A percentile compares a stretch with the other conserved stretches of the same genome.
Conservation (phyloP, 192 early-diverging fungal genomes). For the Haplosporangium gracile region DNA sequence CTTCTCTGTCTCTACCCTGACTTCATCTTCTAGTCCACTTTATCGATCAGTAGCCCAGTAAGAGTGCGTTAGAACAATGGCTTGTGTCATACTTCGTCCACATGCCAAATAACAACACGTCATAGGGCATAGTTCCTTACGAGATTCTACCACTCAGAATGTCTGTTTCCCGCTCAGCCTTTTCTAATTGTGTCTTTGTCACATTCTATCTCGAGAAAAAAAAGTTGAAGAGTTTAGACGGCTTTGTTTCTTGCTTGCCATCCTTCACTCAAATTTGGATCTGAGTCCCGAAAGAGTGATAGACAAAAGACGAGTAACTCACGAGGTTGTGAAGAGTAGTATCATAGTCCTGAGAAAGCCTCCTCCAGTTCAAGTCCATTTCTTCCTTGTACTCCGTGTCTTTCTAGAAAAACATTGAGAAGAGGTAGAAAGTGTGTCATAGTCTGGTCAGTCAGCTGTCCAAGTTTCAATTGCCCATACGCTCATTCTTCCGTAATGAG, state of each 20-base stretch:
- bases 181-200: constrained; percentile 35
- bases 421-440: not conserved
- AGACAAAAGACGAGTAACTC: not conserved
- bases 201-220: constrained; percentile 3
- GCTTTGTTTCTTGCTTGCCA: too few species aligned
- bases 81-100: not conserved
- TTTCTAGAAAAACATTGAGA: constrained; percentile 19
- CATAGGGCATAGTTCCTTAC: not conserved
- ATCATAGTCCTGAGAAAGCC: constrained; percentile 44
- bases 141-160: constrained; percentile 23
- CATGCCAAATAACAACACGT: not conserved
- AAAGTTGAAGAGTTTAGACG: not conserved
- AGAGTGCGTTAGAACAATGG: not conserved
- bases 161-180: constrained; percentile 33
- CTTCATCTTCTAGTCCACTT: constrained; percentile 45
- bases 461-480: not conserved
- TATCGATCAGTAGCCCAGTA: too few species aligned
- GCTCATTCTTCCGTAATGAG: not conserved
- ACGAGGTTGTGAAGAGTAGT: constrained; percentile 37
- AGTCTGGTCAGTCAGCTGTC: not conserved
- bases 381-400: constrained; percentile 50
- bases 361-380: constrained; percentile 53
- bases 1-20: constrained; percentile 41
- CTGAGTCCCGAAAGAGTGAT: not conserved
- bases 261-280: not conserved